Evolutionary conservation across 495 filamentous ascomycete species (phyloP).

Genomic region (Tuber indicum): DNA sequence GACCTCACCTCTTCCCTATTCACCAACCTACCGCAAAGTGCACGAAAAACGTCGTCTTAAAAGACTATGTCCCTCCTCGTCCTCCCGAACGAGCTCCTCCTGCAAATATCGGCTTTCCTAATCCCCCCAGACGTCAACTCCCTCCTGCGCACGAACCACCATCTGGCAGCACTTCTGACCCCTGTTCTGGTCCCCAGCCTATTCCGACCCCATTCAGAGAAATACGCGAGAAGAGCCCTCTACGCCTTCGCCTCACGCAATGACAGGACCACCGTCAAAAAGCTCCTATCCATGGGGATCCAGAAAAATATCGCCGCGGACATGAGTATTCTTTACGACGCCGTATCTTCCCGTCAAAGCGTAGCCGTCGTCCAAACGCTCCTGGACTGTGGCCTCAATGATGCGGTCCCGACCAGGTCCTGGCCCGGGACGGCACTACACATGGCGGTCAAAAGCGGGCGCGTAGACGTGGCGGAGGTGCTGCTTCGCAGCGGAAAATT

Average conservation of each 20-base stretch:
- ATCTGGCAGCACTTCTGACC: background rate
- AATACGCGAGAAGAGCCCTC: background rate
- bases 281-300: conserved; percentile 1
- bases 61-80: background rate
- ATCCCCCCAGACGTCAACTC: background rate
- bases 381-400: background rate
- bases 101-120: background rate
- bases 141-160: background rate
- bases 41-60: background rate
- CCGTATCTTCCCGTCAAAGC: background rate
- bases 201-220: background rate
- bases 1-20: background rate
- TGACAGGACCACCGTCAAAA: background rate
- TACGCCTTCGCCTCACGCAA: background rate
- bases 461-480: background rate
- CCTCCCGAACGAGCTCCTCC: background rate
- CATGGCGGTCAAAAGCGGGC: background rate
- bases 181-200: background rate
- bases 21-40: background rate
- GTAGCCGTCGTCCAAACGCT: background rate
- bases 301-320: background rate
- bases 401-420: background rate
- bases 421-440: background rate
- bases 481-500: background rate
- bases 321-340: background rate